These are phyloP conservation scores for Epicoccum nigrum DNA, from an alignment of 2,329 filamentous ascomycete genomes.

Conservation along the genomic window DNA sequence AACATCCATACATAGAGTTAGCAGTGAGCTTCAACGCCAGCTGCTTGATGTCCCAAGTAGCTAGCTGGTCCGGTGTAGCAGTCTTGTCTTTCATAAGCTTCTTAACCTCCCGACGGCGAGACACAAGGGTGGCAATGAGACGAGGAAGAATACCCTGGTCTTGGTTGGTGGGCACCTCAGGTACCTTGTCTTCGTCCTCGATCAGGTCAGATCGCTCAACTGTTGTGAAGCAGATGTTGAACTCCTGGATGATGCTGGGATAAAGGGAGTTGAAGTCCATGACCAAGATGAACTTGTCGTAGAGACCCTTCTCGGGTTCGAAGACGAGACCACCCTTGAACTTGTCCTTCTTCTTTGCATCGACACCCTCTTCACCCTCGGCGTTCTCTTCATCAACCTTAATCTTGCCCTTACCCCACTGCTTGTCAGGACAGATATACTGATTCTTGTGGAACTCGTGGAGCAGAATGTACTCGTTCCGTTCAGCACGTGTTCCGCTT, in stretches of 20 bases:
- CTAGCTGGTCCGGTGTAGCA: slow-evolving; percentile 83
- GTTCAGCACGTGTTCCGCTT: slow-evolving; percentile 92
- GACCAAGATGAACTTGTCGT: slow-evolving; percentile 97
- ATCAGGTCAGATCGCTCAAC: slow-evolving; percentile 76
- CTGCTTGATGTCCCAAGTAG: slow-evolving; percentile 98
- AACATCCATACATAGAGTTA: slow-evolving; percentile 99
- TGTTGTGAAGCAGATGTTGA: slow-evolving; percentile 99
- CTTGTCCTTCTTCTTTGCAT: slow-evolving; percentile 97
- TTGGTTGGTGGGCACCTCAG: slow-evolving; percentile 80
- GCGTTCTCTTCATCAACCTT: slow-evolving; percentile 75
- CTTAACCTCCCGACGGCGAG: slow-evolving; percentile 89
- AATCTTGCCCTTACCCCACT: slow-evolving; percentile 75
- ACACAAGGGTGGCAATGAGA: slow-evolving; percentile 90
- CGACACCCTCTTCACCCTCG: slow-evolving; percentile 69
- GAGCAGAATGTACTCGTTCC: slow-evolving; percentile 98
- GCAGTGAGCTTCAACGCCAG: slow-evolving; percentile 95
- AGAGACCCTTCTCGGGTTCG: slow-evolving; percentile 94
- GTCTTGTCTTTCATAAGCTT: slow-evolving; percentile 93
- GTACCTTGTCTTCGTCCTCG: slow-evolving; percentile 85
- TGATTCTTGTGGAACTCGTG: slow-evolving; percentile 97
- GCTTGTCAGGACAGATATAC: slow-evolving; percentile 97
- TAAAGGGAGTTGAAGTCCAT: slow-evolving; percentile 99
- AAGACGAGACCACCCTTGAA: slow-evolving; percentile 99
- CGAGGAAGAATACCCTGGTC: slow-evolving; percentile 84
- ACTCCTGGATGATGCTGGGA: slow-evolving; percentile 98